These are phyloP conservation scores for Erythrophleum fordii DNA, from an alignment of 306 rosid genomes.

Conservation along the genomic window DNA sequence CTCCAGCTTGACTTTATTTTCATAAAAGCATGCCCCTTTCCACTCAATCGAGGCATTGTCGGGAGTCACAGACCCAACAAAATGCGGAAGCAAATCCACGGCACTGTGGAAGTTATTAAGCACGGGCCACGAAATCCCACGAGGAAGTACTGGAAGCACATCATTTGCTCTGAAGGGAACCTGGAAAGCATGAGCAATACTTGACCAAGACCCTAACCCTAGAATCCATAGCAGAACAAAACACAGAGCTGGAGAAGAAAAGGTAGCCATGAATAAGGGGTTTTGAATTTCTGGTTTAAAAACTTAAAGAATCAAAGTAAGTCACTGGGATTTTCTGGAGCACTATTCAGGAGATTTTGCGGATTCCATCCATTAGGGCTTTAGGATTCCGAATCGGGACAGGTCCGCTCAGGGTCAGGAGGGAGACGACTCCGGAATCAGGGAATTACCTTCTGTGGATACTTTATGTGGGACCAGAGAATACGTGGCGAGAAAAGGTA, in stretches of 20 bases:
- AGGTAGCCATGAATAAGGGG: conserved; percentile 37
- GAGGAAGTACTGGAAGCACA: conserved; percentile 89
- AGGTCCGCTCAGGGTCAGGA: not conserved
- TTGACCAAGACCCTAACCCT: conserved; percentile 36
- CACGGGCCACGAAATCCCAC: conserved; percentile 87
- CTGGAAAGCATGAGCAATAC: conserved; percentile 52
- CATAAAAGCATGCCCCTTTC: conserved; percentile 88
- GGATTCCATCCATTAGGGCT: conserved; percentile 37
- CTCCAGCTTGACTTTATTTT: conserved; percentile 72
- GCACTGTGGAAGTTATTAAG: conserved; percentile 87
- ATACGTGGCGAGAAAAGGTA: conserved; percentile 29
- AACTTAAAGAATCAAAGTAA: not conserved
- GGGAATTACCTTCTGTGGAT: not conserved
- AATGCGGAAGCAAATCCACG: conserved; percentile 87
- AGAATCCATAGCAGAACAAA: conserved; percentile 43
- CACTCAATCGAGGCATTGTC: conserved; percentile 62
- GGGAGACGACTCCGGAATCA: not conserved
- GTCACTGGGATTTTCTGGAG: not conserved
- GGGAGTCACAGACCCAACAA: conserved; percentile 83
- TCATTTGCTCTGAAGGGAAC: conserved; percentile 78
- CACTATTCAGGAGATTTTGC: not conserved
- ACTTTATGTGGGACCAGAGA: not conserved
- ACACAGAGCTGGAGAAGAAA: not conserved
- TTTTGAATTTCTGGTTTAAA: not conserved
- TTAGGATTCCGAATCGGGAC: conserved; percentile 23